A percentile compares a stretch with the other conserved stretches of the same genome.
Evolutionary conservation across 129 eudicot species (phyloP).

Genomic region (Flaveria bidentis): DNA sequence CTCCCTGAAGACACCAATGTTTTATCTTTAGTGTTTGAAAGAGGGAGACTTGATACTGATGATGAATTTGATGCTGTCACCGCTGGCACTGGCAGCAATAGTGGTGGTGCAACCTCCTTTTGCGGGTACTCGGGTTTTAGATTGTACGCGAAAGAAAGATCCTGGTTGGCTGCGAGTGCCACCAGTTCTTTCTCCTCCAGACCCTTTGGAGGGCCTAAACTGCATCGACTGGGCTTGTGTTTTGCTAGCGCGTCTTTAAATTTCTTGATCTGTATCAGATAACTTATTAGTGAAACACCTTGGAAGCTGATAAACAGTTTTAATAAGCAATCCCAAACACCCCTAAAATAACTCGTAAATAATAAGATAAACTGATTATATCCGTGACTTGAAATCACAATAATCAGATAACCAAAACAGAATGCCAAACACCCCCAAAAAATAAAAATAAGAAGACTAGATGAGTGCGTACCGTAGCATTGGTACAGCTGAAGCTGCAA

Average conservation of each 20-base stretch:
- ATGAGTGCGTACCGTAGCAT: constrained; percentile 64
- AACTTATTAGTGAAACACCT: not conserved
- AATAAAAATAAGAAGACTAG: too few relatives aligned
- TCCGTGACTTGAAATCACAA: not conserved
- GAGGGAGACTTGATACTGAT: constrained; percentile 27
- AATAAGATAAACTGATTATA: not conserved
- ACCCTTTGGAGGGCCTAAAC: constrained; percentile 66
- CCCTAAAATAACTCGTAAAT: not conserved
- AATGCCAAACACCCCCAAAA: not conserved
- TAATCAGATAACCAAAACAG: not conserved
- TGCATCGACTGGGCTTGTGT: constrained; percentile 55
- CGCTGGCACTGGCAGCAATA: not conserved
- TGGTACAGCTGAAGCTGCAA: constrained; percentile 86
- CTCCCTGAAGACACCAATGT: constrained; percentile 46
- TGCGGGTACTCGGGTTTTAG: constrained; percentile 43
- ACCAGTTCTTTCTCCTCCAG: constrained; percentile 72
- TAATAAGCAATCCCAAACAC: not conserved
- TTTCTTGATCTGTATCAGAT: constrained; percentile 57
- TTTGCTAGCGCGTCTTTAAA: constrained; percentile 64
- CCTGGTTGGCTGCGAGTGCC: constrained; percentile 64
- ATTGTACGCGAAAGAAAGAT: constrained; percentile 51
- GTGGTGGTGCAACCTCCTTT: constrained; percentile 24
- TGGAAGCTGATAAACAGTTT: not conserved
- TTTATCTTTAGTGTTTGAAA: constrained; percentile 38
- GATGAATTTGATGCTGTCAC: not conserved